Evolutionary conservation across 495 filamentous ascomycete species (phyloP), one percentile per base, ranked within the genome.

Genomic region (Penicillium silybi): DNA sequence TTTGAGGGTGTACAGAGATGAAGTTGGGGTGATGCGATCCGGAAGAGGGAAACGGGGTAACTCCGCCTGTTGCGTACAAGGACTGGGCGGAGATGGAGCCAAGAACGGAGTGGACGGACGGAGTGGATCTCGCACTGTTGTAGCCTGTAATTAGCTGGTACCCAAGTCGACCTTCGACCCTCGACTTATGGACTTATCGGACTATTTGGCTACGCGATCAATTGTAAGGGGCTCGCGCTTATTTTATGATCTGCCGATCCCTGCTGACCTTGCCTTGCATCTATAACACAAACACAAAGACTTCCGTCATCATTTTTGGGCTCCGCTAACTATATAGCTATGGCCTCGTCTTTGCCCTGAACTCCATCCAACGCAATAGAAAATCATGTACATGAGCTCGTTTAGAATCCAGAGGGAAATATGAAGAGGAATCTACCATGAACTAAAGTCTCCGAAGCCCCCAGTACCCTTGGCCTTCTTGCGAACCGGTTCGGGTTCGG

Each of bases 371-470:
- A 23, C 8, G 10, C 13, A 32, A 49, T 27, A 20, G 34, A 17
- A 32, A 49, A 34, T 15, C 29, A 34, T 32, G 11, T 49, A 23
- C 47, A 49, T 27, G 16, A 42, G 10, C 41, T 13, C 23, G 29
- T 38, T 27, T 41, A 22, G 18, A 51, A 41, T 20, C 17, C 15
- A 44, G 13, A 6, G 47, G n/a, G n/a, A 39, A 18, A 18, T 32
- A 10, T 39, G 35, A 38, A 47, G 18, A 42, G 8, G n/a, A 44
- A 20, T 23, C 20, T 57, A 66, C 72, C 72, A 75, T 3, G 68
- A 71, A 46, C 72, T 75, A 49, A 98, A 97, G 72, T 97, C 93
- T 13, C 93, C 93, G 78, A 97, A 98, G 3, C 90, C 92, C 26
- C 88, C 86, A 2, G 64, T 58, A 4, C 76, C 75, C 65, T 90